Base-by-base conservation (phyloP, 108 stramenopile genomes). In the Seminavis robusta region DNA sequence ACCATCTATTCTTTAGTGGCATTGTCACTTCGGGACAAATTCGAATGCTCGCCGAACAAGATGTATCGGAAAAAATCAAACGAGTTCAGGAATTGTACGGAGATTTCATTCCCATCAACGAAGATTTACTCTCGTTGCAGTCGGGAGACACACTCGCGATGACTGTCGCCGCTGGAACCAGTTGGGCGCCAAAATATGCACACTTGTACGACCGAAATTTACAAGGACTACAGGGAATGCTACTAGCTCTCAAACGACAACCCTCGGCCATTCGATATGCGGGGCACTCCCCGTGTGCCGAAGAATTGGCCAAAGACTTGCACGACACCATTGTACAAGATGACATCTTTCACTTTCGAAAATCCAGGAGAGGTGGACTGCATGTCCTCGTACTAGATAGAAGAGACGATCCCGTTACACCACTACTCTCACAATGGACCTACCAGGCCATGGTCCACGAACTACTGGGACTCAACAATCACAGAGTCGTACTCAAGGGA, bases 361-460 rank as follows among this genome's bases (percentile, higher is more conserved):
- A 0, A 26, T 61, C 49, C 41, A 78, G 60, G 3, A 60, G 61
- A 7, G 61, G 61, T 30, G 73, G 73, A 13, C 61, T 84, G 38
- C 52, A 84, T 21, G 57, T 99, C 33, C 75, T 99, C 36, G 73
- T 99, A 16, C 63, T 99, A 52, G 99, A 99, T 79, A 76, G 99
- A 47, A 61, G 88, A 53, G 99, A 98, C 62, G 99, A 99, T 81
- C 97, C 98, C 2, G 96, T 99, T 23, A 99, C 99, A 9, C 99
- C 99, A 20, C 69, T 99, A 21, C 71, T 99, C 37, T 80, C 75
- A 59, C 99, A 99, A 69, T 99, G 99, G 99, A 99, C 99, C 4
- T 99, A 99, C 68, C 99, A 99, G 62, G 99, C 99, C 52, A 99
- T 99, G 99, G 97, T 99, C 1, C 99, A 99, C 58, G 99, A 99